phyloP scores from a whole-genome alignment of 2,329 filamentous ascomycete genomes.

The Ophiocordyceps camponoti-floridani region DNA sequence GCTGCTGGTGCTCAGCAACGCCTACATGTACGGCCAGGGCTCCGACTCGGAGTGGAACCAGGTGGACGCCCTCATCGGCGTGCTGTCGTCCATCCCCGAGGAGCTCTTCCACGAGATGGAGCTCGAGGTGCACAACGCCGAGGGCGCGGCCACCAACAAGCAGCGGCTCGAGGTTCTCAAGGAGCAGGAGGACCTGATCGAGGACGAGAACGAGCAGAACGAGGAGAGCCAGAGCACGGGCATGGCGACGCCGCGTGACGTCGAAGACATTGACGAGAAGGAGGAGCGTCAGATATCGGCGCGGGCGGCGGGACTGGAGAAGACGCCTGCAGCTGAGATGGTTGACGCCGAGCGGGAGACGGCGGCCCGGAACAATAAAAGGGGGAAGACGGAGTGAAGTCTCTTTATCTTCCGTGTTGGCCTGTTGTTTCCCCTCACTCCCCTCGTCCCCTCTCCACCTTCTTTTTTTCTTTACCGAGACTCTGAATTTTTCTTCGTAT shows the following conservation, averaged over 20 bases:
- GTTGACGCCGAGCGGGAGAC: conserved; percentile 35
- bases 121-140: conserved; percentile 89
- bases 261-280: conserved; percentile 88
- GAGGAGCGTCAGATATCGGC: conserved; percentile 48
- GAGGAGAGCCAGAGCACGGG: conserved; percentile 61
- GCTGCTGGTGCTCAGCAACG: conserved; percentile 86
- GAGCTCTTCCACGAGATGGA: conserved; percentile 99
- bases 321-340: conserved; percentile 33
- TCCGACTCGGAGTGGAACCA: conserved; percentile 79
- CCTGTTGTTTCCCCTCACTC: not conserved
- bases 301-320: conserved; percentile 26
- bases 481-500: not conserved
- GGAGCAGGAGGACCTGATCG: conserved; percentile 95
- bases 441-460: not conserved
- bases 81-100: conserved; percentile 87
- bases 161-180: conserved; percentile 94
- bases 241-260: conserved; percentile 61
- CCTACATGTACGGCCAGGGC: conserved; percentile 87
- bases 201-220: conserved; percentile 90
- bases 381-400: not conserved
- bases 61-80: conserved; percentile 82
- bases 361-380: conserved; percentile 3
- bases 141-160: conserved; percentile 96
- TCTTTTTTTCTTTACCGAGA: not conserved
- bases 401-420: not conserved